A percentile compares a stretch with the other conserved stretches of the same genome.
These are phyloP conservation scores for Ogataea neopini DNA, from an alignment of 805 yeast genomes.

Conservation along the genomic window DNA sequence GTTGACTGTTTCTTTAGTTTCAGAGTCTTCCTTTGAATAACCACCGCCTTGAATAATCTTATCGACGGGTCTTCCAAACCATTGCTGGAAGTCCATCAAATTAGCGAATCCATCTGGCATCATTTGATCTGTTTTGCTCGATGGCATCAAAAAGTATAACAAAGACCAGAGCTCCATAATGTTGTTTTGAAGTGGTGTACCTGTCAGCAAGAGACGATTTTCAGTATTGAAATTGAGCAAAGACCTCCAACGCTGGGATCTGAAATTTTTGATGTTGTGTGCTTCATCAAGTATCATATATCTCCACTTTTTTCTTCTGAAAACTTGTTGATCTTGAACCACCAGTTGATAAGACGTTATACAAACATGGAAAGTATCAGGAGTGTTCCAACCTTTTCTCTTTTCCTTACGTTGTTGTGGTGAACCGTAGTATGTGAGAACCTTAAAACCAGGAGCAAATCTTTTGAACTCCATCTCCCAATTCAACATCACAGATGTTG, in stretches of 20 bases:
- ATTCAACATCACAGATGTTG: slow-evolving; percentile 94
- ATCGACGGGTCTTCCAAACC: slow-evolving; percentile 99
- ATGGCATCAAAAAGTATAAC: slow-evolving; percentile 94
- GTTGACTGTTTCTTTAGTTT: slow-evolving; percentile 80
- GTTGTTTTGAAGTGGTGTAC: slow-evolving; percentile 96
- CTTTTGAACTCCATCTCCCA: slow-evolving; percentile 99
- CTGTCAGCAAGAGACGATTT: slow-evolving; percentile 83
- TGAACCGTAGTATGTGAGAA: slow-evolving; percentile 91
- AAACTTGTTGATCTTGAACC: slow-evolving; percentile 95
- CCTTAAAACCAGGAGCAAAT: slow-evolving; percentile 97
- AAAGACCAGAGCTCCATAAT: slow-evolving; percentile 95
- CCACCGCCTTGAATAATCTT: slow-evolving; percentile 78
- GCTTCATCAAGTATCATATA: slow-evolving; percentile 98
- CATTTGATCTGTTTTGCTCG: slow-evolving; percentile 58
- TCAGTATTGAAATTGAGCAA: slow-evolving; percentile 90
- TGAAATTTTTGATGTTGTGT: slow-evolving; percentile 93
- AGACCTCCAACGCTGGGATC: slow-evolving; percentile 97
- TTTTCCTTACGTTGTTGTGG: slow-evolving; percentile 96
- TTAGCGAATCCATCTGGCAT: slow-evolving; percentile 98
- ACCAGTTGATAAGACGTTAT: slow-evolving; percentile 96
- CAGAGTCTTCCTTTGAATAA: slow-evolving; percentile 54
- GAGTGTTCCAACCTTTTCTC: slow-evolving; percentile 96
- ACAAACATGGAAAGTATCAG: slow-evolving; percentile 93
- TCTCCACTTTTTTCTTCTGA: slow-evolving; percentile 90
- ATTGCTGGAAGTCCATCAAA: slow-evolving; percentile 91